phyloP scores from a whole-genome alignment of 225 moss, liverwort and hornwort genomes.

The Asterella californica region DNA sequence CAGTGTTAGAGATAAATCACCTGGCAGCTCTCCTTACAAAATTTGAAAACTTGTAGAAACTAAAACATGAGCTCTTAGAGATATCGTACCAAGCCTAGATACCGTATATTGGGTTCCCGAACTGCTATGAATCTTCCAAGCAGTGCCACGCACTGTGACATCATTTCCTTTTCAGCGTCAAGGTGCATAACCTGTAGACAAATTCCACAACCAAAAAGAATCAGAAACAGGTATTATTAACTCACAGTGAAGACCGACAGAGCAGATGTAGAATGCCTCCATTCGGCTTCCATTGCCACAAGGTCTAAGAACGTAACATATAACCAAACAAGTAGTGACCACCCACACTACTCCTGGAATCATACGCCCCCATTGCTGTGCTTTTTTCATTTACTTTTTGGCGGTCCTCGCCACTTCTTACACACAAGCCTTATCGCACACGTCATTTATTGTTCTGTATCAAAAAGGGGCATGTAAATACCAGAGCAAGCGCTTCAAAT shows the following conservation, averaged over 20 bases:
- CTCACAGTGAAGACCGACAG: too few species aligned
- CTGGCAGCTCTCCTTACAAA: neutral
- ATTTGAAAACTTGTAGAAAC: neutral
- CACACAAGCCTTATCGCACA: too few species aligned
- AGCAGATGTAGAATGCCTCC: neutral
- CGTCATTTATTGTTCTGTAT: neutral
- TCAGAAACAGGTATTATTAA: neutral
- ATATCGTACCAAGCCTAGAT: constrained; percentile 73
- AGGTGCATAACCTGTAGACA: constrained; percentile 83
- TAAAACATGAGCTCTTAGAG: neutral
- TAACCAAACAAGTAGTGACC: neutral
- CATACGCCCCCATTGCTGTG: too few species aligned
- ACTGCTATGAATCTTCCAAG: constrained; percentile 95
- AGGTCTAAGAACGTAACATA: neutral
- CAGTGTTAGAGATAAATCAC: neutral
- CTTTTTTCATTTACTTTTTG: too few species aligned
- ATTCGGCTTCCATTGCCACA: neutral
- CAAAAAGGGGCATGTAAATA: constrained; percentile 18
- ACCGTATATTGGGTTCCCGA: constrained; percentile 94
- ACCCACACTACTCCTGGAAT: too few species aligned
- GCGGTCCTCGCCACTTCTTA: neutral
- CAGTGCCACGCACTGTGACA: constrained; percentile 89
- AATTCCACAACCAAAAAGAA: neutral
- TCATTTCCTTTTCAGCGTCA: constrained; percentile 94
- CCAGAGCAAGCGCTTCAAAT: constrained; percentile 93